Conservation (phyloP, 192 early-diverging fungal species). For the Mortierella hygrophila region DNA sequence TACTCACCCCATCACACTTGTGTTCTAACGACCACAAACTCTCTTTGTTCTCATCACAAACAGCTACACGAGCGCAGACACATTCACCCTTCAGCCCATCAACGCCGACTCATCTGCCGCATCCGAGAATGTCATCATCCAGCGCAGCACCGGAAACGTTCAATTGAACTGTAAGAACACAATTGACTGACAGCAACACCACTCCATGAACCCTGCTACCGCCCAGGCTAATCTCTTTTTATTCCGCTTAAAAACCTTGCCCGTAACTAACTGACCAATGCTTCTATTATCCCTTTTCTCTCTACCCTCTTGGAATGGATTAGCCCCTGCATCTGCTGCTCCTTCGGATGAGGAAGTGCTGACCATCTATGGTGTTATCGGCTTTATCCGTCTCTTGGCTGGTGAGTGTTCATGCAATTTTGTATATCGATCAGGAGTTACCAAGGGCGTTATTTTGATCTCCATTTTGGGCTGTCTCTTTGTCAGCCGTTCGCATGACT, state of each 20-base stretch:
- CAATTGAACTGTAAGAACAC: slow-evolving; percentile 63
- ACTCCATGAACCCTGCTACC: not conserved
- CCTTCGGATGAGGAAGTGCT: slow-evolving; percentile 67
- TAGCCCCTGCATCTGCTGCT: slow-evolving; percentile 51
- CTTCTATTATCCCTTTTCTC: not conserved
- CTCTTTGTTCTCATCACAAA: not conserved
- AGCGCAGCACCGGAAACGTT: slow-evolving; percentile 62
- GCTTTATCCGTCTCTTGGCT: slow-evolving; percentile 76
- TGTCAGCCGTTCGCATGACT: not conserved
- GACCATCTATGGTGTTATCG: slow-evolving; percentile 78
- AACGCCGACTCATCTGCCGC: slow-evolving; percentile 59
- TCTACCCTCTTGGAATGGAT: not conserved
- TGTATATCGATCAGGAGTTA: not conserved
- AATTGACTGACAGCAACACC: not conserved
- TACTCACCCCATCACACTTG: not conserved
- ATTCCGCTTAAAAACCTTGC: not conserved
- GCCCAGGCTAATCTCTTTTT: not conserved
- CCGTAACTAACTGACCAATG: not conserved
- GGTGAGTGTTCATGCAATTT: slow-evolving; percentile 56
- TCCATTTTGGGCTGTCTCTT: not conserved
- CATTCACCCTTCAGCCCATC: slow-evolving; percentile 70
- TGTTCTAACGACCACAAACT: not conserved
- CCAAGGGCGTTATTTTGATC: not conserved
- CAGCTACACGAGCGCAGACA: slow-evolving; percentile 69
- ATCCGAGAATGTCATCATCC: slow-evolving; percentile 70